A percentile compares a stretch with the other conserved stretches of the same genome.
Conservation (phyloP, 371 early-diverging fungal species). For the Lichtheimia corymbifera region DNA sequence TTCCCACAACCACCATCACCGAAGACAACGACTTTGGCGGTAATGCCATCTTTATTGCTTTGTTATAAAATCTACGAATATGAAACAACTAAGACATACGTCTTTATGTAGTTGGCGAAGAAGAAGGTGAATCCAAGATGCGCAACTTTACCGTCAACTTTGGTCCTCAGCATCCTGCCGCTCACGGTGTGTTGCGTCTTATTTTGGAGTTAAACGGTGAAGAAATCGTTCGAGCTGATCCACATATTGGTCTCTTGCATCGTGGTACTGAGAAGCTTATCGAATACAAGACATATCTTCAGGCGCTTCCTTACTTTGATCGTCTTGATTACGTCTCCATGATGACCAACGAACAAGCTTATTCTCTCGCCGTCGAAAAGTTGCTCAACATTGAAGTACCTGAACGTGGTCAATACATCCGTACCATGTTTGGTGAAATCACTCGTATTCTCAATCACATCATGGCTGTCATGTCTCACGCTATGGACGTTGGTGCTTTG, state of each 20-base stretch:
- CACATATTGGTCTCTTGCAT: conserved; percentile 96
- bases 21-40: conserved; percentile 47
- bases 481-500: conserved; percentile 96
- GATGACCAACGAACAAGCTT: conserved; percentile 96
- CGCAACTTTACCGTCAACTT: conserved; percentile 94
- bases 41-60: conserved; percentile 10
- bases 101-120: conserved; percentile 30
- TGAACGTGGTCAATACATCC: conserved; percentile 93
- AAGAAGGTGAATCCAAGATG: conserved; percentile 60
- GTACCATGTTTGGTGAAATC: conserved; percentile 96
- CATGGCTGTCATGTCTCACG: conserved; percentile 96
- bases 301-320: conserved; percentile 98
- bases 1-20: conserved; percentile 41
- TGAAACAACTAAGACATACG: too few relatives aligned
- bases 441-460: conserved; percentile 97
- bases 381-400: conserved; percentile 96
- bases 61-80: too few relatives aligned
- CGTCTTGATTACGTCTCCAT: conserved; percentile 98
- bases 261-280: conserved; percentile 98
- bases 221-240: conserved; percentile 91
- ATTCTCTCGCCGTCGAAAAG: conserved; percentile 96
- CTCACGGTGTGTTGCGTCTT: conserved; percentile 98
- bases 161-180: conserved; percentile 99
- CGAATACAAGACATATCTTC: conserved; percentile 95
- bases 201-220: conserved; percentile 95